These are phyloP conservation scores for Isabelozyma heimii DNA, from an alignment of 805 yeast species.

Conservation along the genomic window DNA sequence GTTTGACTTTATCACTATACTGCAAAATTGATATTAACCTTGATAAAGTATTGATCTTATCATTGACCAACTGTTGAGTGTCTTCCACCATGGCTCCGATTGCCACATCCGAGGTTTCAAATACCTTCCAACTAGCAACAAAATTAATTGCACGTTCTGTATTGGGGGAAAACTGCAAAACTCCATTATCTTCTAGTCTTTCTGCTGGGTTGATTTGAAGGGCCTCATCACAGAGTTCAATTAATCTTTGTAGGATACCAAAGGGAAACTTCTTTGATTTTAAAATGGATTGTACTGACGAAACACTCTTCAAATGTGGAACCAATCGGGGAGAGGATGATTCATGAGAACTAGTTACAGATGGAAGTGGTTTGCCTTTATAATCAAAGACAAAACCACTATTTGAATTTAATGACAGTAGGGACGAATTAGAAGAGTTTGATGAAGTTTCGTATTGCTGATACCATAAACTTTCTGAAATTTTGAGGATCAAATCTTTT, in stretches of 20 bases:
- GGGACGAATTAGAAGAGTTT: constrained; percentile 7
- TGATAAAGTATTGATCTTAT: constrained; percentile 66
- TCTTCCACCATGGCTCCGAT: constrained; percentile 62
- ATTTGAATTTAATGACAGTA: constrained; percentile 11
- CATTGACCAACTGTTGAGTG: constrained; percentile 56
- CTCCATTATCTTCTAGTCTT: constrained; percentile 33
- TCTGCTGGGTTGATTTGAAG: constrained; percentile 59
- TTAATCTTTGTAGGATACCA: constrained; percentile 53
- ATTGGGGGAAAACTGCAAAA: constrained; percentile 50
- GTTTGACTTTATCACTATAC: constrained; percentile 72
- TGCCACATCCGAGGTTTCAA: constrained; percentile 64
- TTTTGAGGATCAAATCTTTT: constrained; percentile 43
- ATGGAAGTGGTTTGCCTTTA: constrained; percentile 55
- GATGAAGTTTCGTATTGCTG: constrained; percentile 15
- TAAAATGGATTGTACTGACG: constrained; percentile 31
- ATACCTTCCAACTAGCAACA: constrained; percentile 42
- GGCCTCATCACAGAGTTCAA: constrained; percentile 74
- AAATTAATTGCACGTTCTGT: constrained; percentile 55
- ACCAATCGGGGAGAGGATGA: constrained; percentile 15
- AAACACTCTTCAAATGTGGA: constrained; percentile 4
- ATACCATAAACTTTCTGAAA: constrained; percentile 38
- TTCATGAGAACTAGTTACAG: constrained; percentile 4
- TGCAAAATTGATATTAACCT: constrained; percentile 72
- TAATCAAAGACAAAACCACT: constrained; percentile 40
- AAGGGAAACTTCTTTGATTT: constrained; percentile 56